phyloP scores from a whole-genome alignment of 2,329 filamentous ascomycete species.

The Paecilomyces sp. region DNA sequence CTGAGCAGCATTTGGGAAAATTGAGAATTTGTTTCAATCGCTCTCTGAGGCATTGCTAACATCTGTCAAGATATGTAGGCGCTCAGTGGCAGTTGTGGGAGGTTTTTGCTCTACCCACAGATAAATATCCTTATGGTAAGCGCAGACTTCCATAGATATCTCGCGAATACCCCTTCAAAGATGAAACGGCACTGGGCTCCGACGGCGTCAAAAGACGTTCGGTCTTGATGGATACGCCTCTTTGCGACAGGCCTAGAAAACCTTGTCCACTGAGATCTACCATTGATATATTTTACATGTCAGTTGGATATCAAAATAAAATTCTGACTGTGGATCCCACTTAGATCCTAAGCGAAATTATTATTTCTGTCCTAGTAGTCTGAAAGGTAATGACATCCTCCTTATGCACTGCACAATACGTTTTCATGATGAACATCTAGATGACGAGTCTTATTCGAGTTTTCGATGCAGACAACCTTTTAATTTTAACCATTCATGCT shows the following conservation, averaged over 20 bases:
- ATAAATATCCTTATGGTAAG: not conserved
- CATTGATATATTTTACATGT: slow-evolving; percentile 3
- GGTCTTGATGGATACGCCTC: slow-evolving; percentile 78
- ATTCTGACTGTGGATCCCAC: not conserved
- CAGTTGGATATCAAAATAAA: not conserved
- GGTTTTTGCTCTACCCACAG: not conserved
- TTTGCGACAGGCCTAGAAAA: slow-evolving; percentile 99
- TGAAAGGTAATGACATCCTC: slow-evolving; percentile 3
- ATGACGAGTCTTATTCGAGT: slow-evolving; percentile 61
- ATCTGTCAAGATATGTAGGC: not conserved
- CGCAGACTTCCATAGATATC: not conserved
- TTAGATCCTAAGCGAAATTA: not conserved
- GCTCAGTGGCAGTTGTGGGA: not conserved
- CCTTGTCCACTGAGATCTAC: slow-evolving; percentile 83
- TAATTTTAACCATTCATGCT: slow-evolving; percentile 54
- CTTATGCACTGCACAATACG: slow-evolving; percentile 7
- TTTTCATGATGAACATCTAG: slow-evolving; percentile 46
- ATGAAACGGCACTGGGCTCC: slow-evolving; percentile 86
- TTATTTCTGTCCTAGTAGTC: not conserved
- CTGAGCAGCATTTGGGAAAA: slow-evolving; percentile 50
- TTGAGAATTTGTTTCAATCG: slow-evolving; percentile 1
- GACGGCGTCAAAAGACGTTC: slow-evolving; percentile 53
- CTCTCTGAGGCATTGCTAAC: not conserved
- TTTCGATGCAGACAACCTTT: slow-evolving; percentile 54
- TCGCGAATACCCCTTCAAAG: slow-evolving; percentile 17